Evolutionary conservation across 768 basidiomycete genomes (phyloP).

Genomic region (Phaffia australis): DNA sequence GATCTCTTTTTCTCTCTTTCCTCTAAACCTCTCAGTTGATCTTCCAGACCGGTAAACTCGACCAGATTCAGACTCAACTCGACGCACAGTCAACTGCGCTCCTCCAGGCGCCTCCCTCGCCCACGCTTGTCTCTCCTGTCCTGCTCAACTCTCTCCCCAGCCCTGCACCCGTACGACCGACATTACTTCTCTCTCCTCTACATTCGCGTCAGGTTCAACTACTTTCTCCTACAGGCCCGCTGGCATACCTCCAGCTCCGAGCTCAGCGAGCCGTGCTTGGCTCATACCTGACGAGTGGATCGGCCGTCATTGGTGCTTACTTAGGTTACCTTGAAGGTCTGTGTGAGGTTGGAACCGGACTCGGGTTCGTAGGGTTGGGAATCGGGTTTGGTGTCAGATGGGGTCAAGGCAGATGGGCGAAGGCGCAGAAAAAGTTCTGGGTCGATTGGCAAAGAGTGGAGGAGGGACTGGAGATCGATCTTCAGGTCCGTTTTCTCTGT

Average conservation of each 20-base stretch:
- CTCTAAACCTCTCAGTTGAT: constrained; percentile 6
- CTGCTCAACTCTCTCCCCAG: constrained; percentile 13
- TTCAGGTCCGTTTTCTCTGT: constrained; percentile 45
- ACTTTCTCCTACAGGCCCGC: constrained; percentile 55
- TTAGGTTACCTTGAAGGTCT: constrained; percentile 48
- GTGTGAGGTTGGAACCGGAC: constrained; percentile 49
- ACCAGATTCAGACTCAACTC: not conserved
- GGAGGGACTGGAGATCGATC: constrained; percentile 54
- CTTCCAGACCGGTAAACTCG: not conserved
- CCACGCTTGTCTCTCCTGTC: not conserved
- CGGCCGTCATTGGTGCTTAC: constrained; percentile 52
- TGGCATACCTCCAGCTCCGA: constrained; percentile 49
- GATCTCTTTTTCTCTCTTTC: not conserved
- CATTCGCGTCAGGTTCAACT: constrained; percentile 43
- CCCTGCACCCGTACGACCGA: constrained; percentile 42
- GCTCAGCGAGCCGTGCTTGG: constrained; percentile 52
- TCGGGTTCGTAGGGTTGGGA: constrained; percentile 51
- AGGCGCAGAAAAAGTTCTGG: constrained; percentile 56
- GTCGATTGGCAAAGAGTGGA: constrained; percentile 55
- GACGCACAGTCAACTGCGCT: not conserved
- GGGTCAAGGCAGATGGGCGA: constrained; percentile 59
- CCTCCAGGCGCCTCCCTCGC: not conserved
- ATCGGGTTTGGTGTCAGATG: constrained; percentile 49
- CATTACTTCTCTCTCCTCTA: constrained; percentile 30
- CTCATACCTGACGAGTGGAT: constrained; percentile 45